These are phyloP conservation scores for Kwoniella pini DNA, from an alignment of 768 basidiomycete species.

Conservation along the genomic window DNA sequence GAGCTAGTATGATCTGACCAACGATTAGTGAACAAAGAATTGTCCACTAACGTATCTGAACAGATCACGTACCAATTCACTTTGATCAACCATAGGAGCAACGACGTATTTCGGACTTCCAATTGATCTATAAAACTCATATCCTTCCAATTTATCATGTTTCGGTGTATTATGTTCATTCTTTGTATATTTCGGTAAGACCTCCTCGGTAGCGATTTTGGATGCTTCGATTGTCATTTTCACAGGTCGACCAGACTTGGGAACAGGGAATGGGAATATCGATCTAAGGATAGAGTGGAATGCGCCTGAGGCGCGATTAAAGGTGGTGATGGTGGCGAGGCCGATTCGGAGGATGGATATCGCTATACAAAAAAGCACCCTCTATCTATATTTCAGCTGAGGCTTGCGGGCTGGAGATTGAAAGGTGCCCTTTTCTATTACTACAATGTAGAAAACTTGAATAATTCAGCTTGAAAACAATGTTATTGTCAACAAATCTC, in stretches of 20 bases:
- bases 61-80: conserved; percentile 74
- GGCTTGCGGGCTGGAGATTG: no score
- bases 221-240: conserved; percentile 1
- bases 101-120: conserved; percentile 86
- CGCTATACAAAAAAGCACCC: no score
- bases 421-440: no score
- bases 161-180: conserved; percentile 3
- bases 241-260: background rate
- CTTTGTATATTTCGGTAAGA: conserved; percentile 7
- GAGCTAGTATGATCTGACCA: background rate
- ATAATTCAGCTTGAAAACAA: no score
- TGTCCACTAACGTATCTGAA: no score
- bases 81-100: conserved; percentile 98
- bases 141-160: conserved; percentile 60
- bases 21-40: no score
- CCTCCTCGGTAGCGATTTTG: background rate
- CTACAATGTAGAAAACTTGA: no score
- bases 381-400: no score
- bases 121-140: conserved; percentile 78
- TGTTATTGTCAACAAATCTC: no score
- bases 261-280: background rate
- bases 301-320: conserved; percentile 1
- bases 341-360: no score
- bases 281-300: background rate
- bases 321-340: conserved; percentile 3